A percentile compares a stretch with the other conserved stretches of the same genome.
phyloP scores from a whole-genome alignment of 768 basidiomycete species.

The Leccinum olivaceopallidum region DNA sequence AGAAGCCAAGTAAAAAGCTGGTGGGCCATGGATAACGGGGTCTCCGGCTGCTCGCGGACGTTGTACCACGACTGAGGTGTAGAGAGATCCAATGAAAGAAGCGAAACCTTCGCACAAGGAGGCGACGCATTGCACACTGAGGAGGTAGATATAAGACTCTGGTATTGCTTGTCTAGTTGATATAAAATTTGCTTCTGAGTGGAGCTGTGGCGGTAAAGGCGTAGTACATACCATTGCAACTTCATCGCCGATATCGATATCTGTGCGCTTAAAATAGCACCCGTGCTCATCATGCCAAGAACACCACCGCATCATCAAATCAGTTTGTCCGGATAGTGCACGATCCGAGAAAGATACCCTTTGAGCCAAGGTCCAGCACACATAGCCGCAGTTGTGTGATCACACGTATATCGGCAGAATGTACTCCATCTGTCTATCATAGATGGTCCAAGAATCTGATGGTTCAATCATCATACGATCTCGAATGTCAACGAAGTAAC shows the following conservation, averaged over 20 bases:
- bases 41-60: conserved; percentile 63
- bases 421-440: conserved; percentile 22
- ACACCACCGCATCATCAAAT: conserved; percentile 34
- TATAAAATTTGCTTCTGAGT: conserved; percentile 48
- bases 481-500: not conserved
- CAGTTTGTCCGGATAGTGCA: not conserved
- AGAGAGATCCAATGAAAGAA: conserved; percentile 49
- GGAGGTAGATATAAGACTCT: conserved; percentile 90
- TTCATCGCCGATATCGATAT: conserved; percentile 69
- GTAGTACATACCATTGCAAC: conserved; percentile 72
- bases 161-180: conserved; percentile 96
- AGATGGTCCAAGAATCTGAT: not conserved
- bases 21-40: conserved; percentile 66
- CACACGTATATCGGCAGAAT: not conserved
- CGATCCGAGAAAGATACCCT: not conserved
- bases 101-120: conserved; percentile 87
- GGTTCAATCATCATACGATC: not conserved
- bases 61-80: conserved; percentile 68
- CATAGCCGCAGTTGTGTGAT: conserved; percentile 32
- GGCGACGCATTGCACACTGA: conserved; percentile 85
- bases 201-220: not conserved
- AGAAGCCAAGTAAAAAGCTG: conserved; percentile 62
- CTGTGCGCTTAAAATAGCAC: conserved; percentile 71
- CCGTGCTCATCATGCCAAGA: conserved; percentile 80
- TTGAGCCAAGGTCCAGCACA: no score